phyloP scores from a whole-genome alignment of 148 eudicot genomes.

The Rheum nobile region DNA sequence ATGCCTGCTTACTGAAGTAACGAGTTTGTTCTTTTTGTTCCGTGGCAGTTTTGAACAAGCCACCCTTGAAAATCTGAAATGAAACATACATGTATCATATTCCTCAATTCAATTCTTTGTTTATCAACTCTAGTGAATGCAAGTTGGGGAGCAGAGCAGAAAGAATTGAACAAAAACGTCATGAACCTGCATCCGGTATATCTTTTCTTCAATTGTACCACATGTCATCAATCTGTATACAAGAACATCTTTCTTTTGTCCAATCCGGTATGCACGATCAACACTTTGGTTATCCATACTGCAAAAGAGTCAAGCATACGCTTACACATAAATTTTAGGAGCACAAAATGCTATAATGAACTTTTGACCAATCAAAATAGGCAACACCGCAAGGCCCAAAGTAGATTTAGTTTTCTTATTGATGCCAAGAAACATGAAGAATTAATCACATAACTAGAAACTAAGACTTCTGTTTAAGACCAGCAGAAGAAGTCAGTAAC shows the following conservation, averaged over 20 bases:
- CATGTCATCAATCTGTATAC: slow-evolving; percentile 97
- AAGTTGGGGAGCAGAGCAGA: not conserved
- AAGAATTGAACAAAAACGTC: not conserved
- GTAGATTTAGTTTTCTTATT: not conserved
- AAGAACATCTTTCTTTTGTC: slow-evolving; percentile 88
- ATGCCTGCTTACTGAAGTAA: slow-evolving; percentile 87
- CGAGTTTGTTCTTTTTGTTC: slow-evolving; percentile 99
- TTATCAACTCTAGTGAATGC: not conserved
- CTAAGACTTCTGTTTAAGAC: not conserved
- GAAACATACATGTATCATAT: not conserved
- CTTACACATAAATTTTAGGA: not conserved
- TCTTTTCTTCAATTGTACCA: slow-evolving; percentile 93
- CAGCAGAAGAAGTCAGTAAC: not conserved
- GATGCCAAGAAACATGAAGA: not conserved
- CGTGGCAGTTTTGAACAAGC: slow-evolving; percentile 95
- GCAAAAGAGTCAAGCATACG: slow-evolving; percentile 17
- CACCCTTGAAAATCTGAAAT: slow-evolving; percentile 82
- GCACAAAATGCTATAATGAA: not conserved
- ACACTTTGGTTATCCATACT: slow-evolving; percentile 98
- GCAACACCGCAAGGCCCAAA: not conserved
- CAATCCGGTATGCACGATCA: slow-evolving; percentile 96
- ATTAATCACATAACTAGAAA: not conserved
- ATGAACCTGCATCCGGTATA: slow-evolving; percentile 83
- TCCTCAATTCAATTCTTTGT: not conserved
- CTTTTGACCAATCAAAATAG: not conserved